Base-by-base conservation (phyloP, 495 filamentous ascomycete species). In the Penicillium flavigenum region DNA sequence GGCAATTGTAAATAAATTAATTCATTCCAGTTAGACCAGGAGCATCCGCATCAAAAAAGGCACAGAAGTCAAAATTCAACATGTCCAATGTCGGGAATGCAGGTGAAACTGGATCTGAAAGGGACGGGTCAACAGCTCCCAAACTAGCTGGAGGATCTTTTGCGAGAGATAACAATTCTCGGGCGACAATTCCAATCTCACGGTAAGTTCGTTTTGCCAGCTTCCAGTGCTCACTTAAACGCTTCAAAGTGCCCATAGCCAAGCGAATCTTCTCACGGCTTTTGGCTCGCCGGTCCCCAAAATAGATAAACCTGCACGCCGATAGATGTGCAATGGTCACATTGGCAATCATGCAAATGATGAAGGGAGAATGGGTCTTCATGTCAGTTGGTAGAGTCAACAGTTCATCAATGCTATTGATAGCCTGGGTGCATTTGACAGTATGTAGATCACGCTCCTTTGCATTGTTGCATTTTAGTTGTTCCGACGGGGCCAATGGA, bases 281-380 rank as follows among this genome's bases (percentile, higher is more conserved):
- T 2, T 56, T 46, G 7, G 34, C 39, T 34, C 58, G 42, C 20
- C 27, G 27, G 1, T 63, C 54, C 1, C 58, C 63, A 3, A 49
- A 29, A 31, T 54, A 61, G 47, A 61, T 26, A 24, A 58, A 66
- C 3, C 63, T 51, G 49, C 63, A 66, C 6, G 63, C 63, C 0
- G 60, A 50, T 3, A 66, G 34, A 46, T 66, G 63, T 7, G 63
- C 63, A 45, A 66, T 66, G 14, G 56, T 50, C 3, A 51, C 52
- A 47, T 66, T 66, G n/a, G 63, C 55, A 39, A 66, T 63, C 63
- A 66, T 66, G 54, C 60, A 66, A 27, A 66, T 63, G 19, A 66
- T 60, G 31, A 66, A 66, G 0, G 63, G 63, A 3, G 63, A 61
- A 29, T 66, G 60, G 0, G 43, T 54, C 2, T 49, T 44, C 43